phyloP scores from a whole-genome alignment of 2,329 filamentous ascomycete genomes.

The Penicillium sp. region DNA sequence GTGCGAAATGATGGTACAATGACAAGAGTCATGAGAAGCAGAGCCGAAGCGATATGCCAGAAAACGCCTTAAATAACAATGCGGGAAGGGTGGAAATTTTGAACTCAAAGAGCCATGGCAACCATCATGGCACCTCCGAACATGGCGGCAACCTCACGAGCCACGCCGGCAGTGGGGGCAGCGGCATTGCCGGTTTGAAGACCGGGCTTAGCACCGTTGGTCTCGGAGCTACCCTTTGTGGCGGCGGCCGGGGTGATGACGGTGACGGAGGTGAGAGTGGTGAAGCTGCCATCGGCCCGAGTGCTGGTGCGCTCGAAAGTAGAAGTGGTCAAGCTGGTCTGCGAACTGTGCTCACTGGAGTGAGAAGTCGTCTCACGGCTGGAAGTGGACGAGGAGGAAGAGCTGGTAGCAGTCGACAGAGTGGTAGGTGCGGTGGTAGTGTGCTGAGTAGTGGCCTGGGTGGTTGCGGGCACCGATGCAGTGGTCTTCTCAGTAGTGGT shows the following conservation, averaged over 20 bases:
- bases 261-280: conserved; percentile 49
- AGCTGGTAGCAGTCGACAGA: conserved; percentile 18
- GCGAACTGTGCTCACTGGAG: conserved; percentile 20
- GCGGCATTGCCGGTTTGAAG: conserved; percentile 44
- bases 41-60: conserved; percentile 16
- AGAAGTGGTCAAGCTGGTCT: conserved; percentile 36
- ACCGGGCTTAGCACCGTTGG: conserved; percentile 31
- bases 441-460: conserved; percentile 12
- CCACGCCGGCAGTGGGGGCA: conserved; percentile 28
- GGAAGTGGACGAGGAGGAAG: conserved; percentile 12
- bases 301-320: conserved; percentile 46
- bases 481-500: conserved; percentile 32
- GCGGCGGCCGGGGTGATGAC: conserved; percentile 41
- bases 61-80: conserved; percentile 4
- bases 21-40: conserved; percentile 17
- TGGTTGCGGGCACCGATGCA: conserved; percentile 6
- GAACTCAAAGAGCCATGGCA: conserved; percentile 40
- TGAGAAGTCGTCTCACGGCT: conserved; percentile 16
- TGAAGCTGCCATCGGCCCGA: conserved; percentile 42
- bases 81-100: background rate
- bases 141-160: conserved; percentile 41
- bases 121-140: conserved; percentile 45
- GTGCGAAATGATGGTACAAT: conserved; percentile 23
- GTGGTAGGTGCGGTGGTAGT: conserved; percentile 21
- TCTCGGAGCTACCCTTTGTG: conserved; percentile 18